Conservation (phyloP, 192 early-diverging fungal species). For the Backusella tuberculispora region DNA sequence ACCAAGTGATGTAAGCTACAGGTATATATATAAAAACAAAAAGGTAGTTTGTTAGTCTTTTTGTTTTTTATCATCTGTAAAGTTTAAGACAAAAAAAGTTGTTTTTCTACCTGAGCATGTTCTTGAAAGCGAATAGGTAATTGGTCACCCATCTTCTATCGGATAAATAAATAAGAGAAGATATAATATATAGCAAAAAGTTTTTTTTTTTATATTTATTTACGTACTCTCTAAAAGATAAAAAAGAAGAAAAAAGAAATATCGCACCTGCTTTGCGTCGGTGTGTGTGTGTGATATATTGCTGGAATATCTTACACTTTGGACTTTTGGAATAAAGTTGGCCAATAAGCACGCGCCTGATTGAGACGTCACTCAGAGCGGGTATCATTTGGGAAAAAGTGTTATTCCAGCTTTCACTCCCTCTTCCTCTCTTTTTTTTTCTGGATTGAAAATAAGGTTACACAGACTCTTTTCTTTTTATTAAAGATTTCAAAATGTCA, state of each 20-base stretch:
- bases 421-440: too few relatives aligned
- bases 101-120: conserved; percentile 87
- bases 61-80: not conserved
- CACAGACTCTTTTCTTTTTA: not conserved
- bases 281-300: too few relatives aligned
- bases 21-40: not conserved
- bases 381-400: too few relatives aligned
- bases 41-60: too few relatives aligned
- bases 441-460: not conserved
- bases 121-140: conserved; percentile 97
- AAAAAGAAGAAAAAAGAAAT: not conserved
- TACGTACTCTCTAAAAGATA: not conserved
- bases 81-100: not conserved
- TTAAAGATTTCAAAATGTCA: not conserved
- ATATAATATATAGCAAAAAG: not conserved
- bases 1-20: conserved; percentile 86
- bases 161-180: too few relatives aligned
- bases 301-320: not conserved
- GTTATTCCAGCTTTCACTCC: too few relatives aligned
- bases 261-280: not conserved
- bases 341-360: conserved; percentile 1
- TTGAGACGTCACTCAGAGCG: not conserved
- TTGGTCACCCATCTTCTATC: conserved; percentile 66
- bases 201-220: not conserved
- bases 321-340: not conserved